Percentiles rank a stretch among this genome's conserved stretches.
These are phyloP conservation scores for Umbellularia californica DNA, from an alignment of 164 flowering plant genomes.

Conservation along the genomic window DNA sequence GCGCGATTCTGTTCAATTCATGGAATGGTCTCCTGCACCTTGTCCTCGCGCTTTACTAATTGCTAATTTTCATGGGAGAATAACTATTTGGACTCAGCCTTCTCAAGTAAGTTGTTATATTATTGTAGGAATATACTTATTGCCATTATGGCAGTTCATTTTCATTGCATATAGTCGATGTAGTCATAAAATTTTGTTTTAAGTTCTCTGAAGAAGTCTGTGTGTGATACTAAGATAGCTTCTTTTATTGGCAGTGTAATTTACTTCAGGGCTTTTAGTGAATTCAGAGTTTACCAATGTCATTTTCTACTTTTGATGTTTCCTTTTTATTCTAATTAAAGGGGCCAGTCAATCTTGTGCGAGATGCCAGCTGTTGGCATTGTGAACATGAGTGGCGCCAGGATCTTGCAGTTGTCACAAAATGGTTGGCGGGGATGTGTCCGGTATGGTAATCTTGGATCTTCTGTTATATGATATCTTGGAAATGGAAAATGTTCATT, in stretches of 20 bases:
- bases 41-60: conserved; percentile 89
- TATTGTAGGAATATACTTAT: not conserved
- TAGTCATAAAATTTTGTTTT: not conserved
- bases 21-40: conserved; percentile 95
- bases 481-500: conserved; percentile 1
- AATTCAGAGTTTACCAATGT: no score
- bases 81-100: conserved; percentile 93
- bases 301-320: not conserved
- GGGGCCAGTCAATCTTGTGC: conserved; percentile 86
- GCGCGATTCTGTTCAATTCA: conserved; percentile 97
- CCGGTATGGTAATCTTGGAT: conserved; percentile 46
- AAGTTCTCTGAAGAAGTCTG: not conserved
- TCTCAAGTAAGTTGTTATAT: conserved; percentile 54
- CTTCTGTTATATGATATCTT: not conserved
- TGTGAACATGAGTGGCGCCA: conserved; percentile 97
- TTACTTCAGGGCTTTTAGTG: no score
- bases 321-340: conserved; percentile 14
- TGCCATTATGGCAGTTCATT: not conserved
- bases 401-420: conserved; percentile 95
- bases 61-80: conserved; percentile 94
- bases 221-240: not conserved
- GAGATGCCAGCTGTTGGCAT: conserved; percentile 93
- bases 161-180: not conserved
- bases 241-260: no score
- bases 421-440: conserved; percentile 92